These are phyloP conservation scores for Saccharomyces hybrid DNA, from an alignment of 1,139 yeast genomes.

Conservation along the genomic window DNA sequence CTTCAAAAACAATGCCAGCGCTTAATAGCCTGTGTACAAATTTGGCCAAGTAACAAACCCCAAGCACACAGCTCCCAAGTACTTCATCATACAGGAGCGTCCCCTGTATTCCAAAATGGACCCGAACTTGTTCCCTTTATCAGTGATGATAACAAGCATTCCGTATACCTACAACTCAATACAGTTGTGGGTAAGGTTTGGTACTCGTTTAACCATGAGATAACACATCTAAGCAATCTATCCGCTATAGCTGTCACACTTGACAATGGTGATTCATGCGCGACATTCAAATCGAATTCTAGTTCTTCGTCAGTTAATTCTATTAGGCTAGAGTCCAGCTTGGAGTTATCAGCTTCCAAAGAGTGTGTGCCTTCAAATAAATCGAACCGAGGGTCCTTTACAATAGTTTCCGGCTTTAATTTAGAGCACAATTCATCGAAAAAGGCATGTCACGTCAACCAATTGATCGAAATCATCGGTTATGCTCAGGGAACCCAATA, in stretches of 20 bases:
- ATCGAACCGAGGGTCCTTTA: constrained; percentile 48
- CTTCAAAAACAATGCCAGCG: constrained; percentile 61
- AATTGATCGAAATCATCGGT: constrained; percentile 15
- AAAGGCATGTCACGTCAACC: constrained; percentile 41
- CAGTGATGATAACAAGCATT: constrained; percentile 17
- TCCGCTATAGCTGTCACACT: constrained; percentile 43
- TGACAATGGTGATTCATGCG: constrained; percentile 30
- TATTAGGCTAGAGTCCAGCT: constrained; percentile 57
- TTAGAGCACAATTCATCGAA: constrained; percentile 33
- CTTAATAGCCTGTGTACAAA: constrained; percentile 42
- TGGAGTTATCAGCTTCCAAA: constrained; percentile 53
- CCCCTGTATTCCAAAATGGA: constrained; percentile 16
- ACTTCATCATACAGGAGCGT: constrained; percentile 40
- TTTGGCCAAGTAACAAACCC: constrained; percentile 47
- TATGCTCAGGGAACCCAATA: constrained; percentile 1
- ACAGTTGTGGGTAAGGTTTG: constrained; percentile 54
- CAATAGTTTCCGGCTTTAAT: constrained; percentile 39
- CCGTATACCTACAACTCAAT: constrained; percentile 58
- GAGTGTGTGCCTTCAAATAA: constrained; percentile 71
- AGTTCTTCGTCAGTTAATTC: constrained; percentile 37
- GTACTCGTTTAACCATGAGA: constrained; percentile 58
- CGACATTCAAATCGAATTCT: constrained; percentile 22
- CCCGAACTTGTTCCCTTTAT: neutral
- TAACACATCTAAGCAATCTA: constrained; percentile 39
- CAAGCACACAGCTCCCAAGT: constrained; percentile 42